phyloP scores from a whole-genome alignment of 257 asterid genomes.

The Rubia yunnanensis region DNA sequence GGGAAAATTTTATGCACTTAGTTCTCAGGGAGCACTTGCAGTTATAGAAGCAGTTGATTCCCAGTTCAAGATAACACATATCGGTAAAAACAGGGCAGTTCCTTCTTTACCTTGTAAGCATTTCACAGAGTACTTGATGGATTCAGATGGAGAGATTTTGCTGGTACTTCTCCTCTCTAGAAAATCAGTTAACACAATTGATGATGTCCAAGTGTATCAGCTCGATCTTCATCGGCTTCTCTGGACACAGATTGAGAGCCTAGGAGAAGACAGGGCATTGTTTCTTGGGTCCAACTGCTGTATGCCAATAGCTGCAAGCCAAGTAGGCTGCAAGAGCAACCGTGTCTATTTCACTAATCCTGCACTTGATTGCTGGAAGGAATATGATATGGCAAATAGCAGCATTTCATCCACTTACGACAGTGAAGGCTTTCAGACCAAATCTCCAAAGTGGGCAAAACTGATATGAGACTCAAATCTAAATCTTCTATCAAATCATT shows the following conservation, averaged over 20 bases:
- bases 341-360: slow-evolving; percentile 21
- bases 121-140: slow-evolving; percentile 25
- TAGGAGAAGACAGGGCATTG: slow-evolving; percentile 20
- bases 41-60: slow-evolving; percentile 18
- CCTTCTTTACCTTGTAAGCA: slow-evolving; percentile 11
- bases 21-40: slow-evolving; percentile 30
- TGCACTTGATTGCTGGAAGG: slow-evolving; percentile 18
- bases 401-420: slow-evolving; percentile 14
- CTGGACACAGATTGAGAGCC: slow-evolving; percentile 6
- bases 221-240: slow-evolving; percentile 10
- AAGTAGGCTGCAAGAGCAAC: slow-evolving; percentile 28
- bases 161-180: slow-evolving; percentile 19
- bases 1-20: slow-evolving; percentile 27
- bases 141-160: slow-evolving; percentile 26
- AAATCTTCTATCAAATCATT: not conserved
- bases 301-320: slow-evolving; percentile 16
- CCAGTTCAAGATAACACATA: slow-evolving; percentile 3
- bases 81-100: slow-evolving; percentile 19
- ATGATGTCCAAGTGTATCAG: slow-evolving; percentile 24
- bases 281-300: slow-evolving; percentile 24
- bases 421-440: not conserved
- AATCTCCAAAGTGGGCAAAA: slow-evolving; percentile 11
- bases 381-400: slow-evolving; percentile 20
- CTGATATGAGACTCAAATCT: not conserved
- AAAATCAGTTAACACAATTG: slow-evolving; percentile 11